Conservation (phyloP, 1,284 basidiomycete genomes). For the Sporisorium iseilematis-ciliati region DNA sequence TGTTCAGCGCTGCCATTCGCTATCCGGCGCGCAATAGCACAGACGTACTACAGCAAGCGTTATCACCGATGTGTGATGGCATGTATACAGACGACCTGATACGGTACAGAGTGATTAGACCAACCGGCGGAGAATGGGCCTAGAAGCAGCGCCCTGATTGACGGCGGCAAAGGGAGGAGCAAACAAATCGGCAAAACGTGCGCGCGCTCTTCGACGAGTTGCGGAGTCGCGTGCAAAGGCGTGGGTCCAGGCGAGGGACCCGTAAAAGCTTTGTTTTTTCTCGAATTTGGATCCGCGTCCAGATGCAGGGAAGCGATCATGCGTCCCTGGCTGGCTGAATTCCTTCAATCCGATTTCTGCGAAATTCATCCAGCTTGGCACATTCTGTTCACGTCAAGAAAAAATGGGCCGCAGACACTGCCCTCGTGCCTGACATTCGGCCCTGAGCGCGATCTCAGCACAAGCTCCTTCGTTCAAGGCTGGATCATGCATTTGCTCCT, state of each 20-base stretch:
- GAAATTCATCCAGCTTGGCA: constrained; percentile 4
- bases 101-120: neutral
- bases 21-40: too few relatives aligned
- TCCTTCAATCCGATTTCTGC: constrained; percentile 1
- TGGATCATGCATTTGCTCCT: too few relatives aligned
- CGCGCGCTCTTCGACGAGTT: neutral
- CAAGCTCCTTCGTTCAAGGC: neutral
- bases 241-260: neutral
- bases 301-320: constrained; percentile 15
- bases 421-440: neutral
- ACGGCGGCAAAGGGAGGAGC: neutral
- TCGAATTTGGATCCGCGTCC: constrained; percentile 9
- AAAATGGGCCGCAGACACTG: constrained; percentile 1
- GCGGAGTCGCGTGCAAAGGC: neutral
- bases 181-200: constrained; percentile 4
- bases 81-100: neutral
- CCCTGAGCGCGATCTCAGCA: too few relatives aligned
- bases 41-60: too few relatives aligned
- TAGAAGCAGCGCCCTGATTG: neutral
- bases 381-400: constrained; percentile 11
- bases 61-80: too few relatives aligned
- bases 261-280: constrained; percentile 9
- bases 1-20: neutral
- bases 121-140: neutral
- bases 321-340: constrained; percentile 9